Conservation (phyloP, 495 filamentous ascomycete genomes). For the Cercophora scortea region DNA sequence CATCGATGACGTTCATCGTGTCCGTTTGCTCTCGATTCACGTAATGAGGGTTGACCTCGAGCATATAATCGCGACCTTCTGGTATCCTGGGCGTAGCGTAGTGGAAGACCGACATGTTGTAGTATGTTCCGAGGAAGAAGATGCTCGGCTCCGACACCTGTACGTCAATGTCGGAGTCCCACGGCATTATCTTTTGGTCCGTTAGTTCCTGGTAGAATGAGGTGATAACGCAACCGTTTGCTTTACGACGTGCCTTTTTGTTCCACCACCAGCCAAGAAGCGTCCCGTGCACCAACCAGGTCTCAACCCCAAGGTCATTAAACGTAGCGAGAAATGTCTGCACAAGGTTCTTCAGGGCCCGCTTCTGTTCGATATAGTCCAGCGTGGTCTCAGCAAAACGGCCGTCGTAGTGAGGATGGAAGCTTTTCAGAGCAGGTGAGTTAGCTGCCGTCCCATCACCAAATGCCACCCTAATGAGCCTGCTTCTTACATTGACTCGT, state of each 20-base stretch:
- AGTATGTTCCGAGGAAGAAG: slow-evolving; percentile 53
- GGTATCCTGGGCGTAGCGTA: slow-evolving; percentile 40
- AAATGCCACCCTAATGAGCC: neutral
- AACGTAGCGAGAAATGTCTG: slow-evolving; percentile 61
- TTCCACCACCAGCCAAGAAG: slow-evolving; percentile 26
- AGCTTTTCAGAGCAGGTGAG: slow-evolving; percentile 25
- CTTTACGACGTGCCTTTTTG: slow-evolving; percentile 12
- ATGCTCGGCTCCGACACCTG: slow-evolving; percentile 61
- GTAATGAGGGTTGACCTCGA: slow-evolving; percentile 63
- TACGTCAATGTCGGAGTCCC: slow-evolving; percentile 69
- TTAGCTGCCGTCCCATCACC: neutral
- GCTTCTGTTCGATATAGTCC: slow-evolving; percentile 36
- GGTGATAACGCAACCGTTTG: neutral
- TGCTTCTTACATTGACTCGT: slow-evolving; percentile 46
- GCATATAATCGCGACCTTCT: slow-evolving; percentile 49
- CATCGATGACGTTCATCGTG: slow-evolving; percentile 63
- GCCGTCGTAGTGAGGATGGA: slow-evolving; percentile 56
- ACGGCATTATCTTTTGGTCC: slow-evolving; percentile 51
- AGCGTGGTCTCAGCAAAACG: slow-evolving; percentile 44
- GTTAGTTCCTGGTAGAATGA: neutral
- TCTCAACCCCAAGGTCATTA: slow-evolving; percentile 31
- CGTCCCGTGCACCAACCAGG: slow-evolving; percentile 21
- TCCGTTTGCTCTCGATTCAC: slow-evolving; percentile 53
- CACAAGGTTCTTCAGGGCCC: slow-evolving; percentile 47
- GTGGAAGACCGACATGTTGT: slow-evolving; percentile 55